A percentile compares a stretch with the other conserved stretches of the same genome.
phyloP scores from a whole-genome alignment of 352 stramenopile genomes.

The Pythium periplocum region DNA sequence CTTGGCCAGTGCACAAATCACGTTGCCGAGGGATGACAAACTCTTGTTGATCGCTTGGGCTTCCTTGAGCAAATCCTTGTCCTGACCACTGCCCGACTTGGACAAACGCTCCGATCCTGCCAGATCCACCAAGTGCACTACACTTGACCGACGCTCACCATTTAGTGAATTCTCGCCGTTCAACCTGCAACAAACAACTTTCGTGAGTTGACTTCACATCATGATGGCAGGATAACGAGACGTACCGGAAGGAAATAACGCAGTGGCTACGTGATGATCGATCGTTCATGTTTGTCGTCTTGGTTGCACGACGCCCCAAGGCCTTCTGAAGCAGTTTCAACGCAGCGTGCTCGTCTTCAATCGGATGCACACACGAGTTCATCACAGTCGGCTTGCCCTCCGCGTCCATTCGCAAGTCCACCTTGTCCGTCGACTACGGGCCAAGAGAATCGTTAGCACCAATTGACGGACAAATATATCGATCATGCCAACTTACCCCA shows the following conservation, averaged over 20 bases:
- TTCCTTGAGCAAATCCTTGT: conserved; percentile 80
- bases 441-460: conserved; percentile 1
- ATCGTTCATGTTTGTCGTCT: conserved; percentile 84
- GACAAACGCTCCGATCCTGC: conserved; percentile 81
- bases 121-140: conserved; percentile 80
- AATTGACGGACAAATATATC: conserved; percentile 4
- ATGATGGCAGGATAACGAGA: conserved; percentile 3
- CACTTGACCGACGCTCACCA: conserved; percentile 44
- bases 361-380: conserved; percentile 55
- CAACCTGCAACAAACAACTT: conserved; percentile 25
- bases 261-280: conserved; percentile 81
- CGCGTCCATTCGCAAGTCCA: conserved; percentile 63
- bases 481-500: conserved; percentile 27
- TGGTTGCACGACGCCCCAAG: conserved; percentile 60
- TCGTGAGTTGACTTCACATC: background rate
- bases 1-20: conserved; percentile 77
- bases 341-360: conserved; percentile 54
- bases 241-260: conserved; percentile 77
- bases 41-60: conserved; percentile 87
- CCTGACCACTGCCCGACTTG: conserved; percentile 68
- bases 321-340: conserved; percentile 63
- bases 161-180: conserved; percentile 58
- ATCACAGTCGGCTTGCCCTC: conserved; percentile 58
- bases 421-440: conserved; percentile 50
- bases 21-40: conserved; percentile 75